Evolutionary conservation across 169 alveolate species (phyloP), one percentile per base, ranked within the genome.

Genomic region (Cryptosporidium viatorum): DNA sequence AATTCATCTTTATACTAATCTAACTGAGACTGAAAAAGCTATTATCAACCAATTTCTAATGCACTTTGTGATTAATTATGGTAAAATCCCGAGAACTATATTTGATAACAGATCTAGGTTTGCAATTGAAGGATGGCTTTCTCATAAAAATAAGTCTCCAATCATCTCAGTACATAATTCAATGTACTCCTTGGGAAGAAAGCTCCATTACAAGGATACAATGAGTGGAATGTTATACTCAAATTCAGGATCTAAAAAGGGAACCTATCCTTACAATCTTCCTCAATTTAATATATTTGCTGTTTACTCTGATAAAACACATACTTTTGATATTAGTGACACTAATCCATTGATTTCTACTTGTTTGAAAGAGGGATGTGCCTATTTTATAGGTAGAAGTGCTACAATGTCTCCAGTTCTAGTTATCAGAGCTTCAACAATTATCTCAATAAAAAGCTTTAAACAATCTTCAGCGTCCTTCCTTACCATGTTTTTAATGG

Each of bases 371-470:
- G 68, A 80, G 37, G 89, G 89, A 31, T 80, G 89, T 21, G 89
- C 89, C 43, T 80, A 80, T 45, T 80, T 37, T 65, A 80, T 80
- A 9, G 89, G 89, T n/a, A 59, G 89, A 43, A 80, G 89, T 41
- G 50, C 55, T 1, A 12, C 69, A 26, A 16, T 80, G 52, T 6
- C 48, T 7, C 89, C 89, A 60, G 75, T 80, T 16, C 14, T 80
- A 18, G 62, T 80, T 5, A 80, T 80, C 21, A 80, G 89, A 43
- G 65, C 67, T 21, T 70, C 69, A 18, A 62, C 39, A 16, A 35
- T 80, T 3, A 26, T 80, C 0, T 80, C 89, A 18, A 80, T 65
- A 23, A 80, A 80, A 35, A 80, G 62, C 21, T 60, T 80, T n/a
- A 80, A 80, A 37, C 89, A 62, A 50, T 80, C 74, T 8, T 55